These are phyloP conservation scores for Fusarium sacchari DNA, from an alignment of 2,329 filamentous ascomycete species.

Conservation along the genomic window DNA sequence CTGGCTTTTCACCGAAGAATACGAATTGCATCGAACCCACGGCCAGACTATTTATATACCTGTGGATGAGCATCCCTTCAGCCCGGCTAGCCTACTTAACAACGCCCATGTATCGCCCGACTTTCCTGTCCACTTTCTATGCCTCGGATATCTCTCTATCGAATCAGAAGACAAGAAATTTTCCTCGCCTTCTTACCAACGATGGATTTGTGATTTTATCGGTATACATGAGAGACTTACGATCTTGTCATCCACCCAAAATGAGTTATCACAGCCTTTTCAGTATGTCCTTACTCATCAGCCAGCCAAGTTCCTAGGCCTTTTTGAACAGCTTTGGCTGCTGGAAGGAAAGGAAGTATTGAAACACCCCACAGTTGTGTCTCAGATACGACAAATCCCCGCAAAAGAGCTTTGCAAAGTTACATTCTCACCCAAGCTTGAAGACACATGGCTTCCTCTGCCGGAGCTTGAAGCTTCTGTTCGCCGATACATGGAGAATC, in stretches of 20 bases:
- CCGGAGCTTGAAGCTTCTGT: neutral
- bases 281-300: slow-evolving; percentile 6
- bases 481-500: slow-evolving; percentile 5
- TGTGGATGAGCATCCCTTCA: neutral
- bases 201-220: slow-evolving; percentile 11
- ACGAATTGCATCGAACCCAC: fast-evolving
- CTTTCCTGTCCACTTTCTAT: neutral
- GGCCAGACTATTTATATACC: neutral
- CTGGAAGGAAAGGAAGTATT: neutral
- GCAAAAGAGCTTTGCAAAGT: slow-evolving; percentile 17
- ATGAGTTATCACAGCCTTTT: slow-evolving; percentile 8
- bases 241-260: neutral
- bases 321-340: slow-evolving; percentile 24
- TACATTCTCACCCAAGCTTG: neutral
- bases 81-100: slow-evolving; percentile 1
- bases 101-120: neutral
- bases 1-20: fast-evolving
- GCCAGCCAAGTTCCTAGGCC: slow-evolving; percentile 1
- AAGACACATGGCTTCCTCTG: slow-evolving; percentile 21
- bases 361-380: neutral
- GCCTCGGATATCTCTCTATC: neutral
- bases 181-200: neutral
- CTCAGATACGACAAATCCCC: neutral
- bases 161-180: fast-evolving
- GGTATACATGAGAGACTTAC: neutral